phyloP scores from a whole-genome alignment of 306 rosid genomes.

The Pachyrhizus erosus region DNA sequence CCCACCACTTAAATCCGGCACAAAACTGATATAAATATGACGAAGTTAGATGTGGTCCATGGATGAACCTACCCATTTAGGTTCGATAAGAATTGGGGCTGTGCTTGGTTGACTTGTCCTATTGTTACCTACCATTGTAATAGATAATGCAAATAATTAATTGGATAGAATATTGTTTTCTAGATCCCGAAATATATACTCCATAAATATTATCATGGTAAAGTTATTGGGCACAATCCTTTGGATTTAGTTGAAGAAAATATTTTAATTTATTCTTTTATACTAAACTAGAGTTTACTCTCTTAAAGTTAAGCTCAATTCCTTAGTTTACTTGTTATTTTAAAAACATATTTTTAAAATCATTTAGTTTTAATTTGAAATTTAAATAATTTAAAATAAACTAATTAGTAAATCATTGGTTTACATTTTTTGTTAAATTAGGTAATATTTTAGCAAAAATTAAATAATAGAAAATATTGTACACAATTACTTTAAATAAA shows the following conservation, averaged over 20 bases:
- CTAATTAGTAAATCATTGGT: neutral
- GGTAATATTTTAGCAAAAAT: too few relatives aligned
- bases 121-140: conserved; percentile 13
- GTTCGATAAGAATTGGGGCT: neutral
- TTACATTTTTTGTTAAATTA: too few relatives aligned
- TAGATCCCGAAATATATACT: neutral
- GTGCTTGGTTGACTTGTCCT: neutral
- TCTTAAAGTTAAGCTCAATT: too few relatives aligned
- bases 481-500: too few relatives aligned
- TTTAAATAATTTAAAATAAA: too few relatives aligned
- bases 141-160: neutral
- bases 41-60: neutral
- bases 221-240: neutral
- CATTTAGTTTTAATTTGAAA: too few relatives aligned
- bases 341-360: too few relatives aligned
- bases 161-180: neutral
- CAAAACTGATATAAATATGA: neutral
- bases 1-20: neutral
- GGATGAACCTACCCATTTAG: neutral
- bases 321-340: neutral
- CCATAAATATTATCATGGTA: neutral
- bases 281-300: neutral
- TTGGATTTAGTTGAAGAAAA: neutral
- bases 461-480: too few relatives aligned
- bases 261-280: neutral